These are phyloP conservation scores for Hypoxylon sp. DNA, from an alignment of 2,329 filamentous ascomycete genomes.

Conservation along the genomic window DNA sequence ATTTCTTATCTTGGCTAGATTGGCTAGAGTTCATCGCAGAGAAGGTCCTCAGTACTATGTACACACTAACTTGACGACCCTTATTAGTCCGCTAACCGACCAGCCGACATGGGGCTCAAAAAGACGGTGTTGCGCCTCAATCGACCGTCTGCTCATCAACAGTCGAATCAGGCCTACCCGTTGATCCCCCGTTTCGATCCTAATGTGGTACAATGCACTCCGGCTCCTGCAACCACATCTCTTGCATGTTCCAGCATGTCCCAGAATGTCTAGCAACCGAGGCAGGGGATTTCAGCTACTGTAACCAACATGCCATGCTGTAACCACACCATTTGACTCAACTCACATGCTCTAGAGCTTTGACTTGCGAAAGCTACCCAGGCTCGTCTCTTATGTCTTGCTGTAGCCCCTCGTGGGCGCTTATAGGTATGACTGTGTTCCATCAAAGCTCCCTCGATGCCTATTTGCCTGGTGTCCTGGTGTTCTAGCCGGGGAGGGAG, in stretches of 20 bases:
- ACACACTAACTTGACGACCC: constrained; percentile 19
- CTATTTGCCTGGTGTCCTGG: constrained; percentile 19
- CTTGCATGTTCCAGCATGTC: constrained; percentile 21
- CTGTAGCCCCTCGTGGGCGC: constrained; percentile 12
- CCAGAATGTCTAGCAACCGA: constrained; percentile 28
- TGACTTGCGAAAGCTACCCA: neutral
- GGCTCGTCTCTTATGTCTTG: neutral
- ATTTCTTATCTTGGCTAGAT: neutral
- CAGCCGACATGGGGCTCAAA: constrained; percentile 38
- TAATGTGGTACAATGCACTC: constrained; percentile 41
- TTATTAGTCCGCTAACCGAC: constrained; percentile 29
- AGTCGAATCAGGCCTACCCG: constrained; percentile 36
- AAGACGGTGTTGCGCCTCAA: constrained; percentile 38
- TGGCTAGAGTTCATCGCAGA: neutral
- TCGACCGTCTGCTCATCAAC: constrained; percentile 25
- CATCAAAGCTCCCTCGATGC: constrained; percentile 2
- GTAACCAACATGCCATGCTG: constrained; percentile 38
- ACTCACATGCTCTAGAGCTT: constrained; percentile 34
- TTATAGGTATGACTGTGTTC: constrained; percentile 23
- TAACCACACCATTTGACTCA: constrained; percentile 33
- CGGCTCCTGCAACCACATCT: constrained; percentile 41
- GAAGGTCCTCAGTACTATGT: neutral
- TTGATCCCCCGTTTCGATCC: constrained; percentile 38
- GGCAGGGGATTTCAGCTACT: constrained; percentile 36
- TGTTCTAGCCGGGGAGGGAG: constrained; percentile 36